Evolutionary conservation across 441 rosid genomes (phyloP), one percentile per base, ranked within the genome.

Genomic region (Erodium texanum): DNA sequence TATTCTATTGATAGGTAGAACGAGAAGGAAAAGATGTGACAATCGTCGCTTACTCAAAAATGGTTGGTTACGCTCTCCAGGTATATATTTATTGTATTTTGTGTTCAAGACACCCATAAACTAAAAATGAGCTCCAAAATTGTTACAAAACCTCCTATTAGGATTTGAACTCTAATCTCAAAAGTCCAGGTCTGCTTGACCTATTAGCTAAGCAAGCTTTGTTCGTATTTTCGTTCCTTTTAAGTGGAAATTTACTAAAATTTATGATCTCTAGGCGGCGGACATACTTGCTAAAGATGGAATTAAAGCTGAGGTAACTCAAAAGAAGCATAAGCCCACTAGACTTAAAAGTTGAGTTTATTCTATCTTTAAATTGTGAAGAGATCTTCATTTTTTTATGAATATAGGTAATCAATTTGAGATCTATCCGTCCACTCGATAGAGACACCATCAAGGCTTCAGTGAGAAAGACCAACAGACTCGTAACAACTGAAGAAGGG

Each of bases 1-100:
- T 16, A 16, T 20, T 16, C 20, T n/a, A 19, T 70, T 20, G 34
- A 74, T 82, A 93, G 98, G 83, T 93, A 72, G 98, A 90, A 76
- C 85, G 83, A 77, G 96, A 90, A 87, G 98, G 98, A 67, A 90
- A 84, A 66, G 98, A 93, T 82, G 91, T 93, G 72, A 93, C 98
- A 0, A 87, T 93, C 64, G 77, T 84, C 52, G 87, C 96, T 69
- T 90, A 85, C 82, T 90, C 96, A 8, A 93, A 86, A 79, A 89
- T 90, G 91, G 98, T 93, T 70, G 94, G 94, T 76, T 74, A 71
- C 70, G 86, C 91, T 56, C 96, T 93, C 66, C 77, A 86, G 98
- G 98, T 93, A 74, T 64, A 24, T 27, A 1, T 27, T 27, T 27
- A 1, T 27, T 1, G 2, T n/a, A n/a, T n/a, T n/a, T n/a, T n/a